Conservation (phyloP, 768 basidiomycete species). For the Lactarius indigo region DNA sequence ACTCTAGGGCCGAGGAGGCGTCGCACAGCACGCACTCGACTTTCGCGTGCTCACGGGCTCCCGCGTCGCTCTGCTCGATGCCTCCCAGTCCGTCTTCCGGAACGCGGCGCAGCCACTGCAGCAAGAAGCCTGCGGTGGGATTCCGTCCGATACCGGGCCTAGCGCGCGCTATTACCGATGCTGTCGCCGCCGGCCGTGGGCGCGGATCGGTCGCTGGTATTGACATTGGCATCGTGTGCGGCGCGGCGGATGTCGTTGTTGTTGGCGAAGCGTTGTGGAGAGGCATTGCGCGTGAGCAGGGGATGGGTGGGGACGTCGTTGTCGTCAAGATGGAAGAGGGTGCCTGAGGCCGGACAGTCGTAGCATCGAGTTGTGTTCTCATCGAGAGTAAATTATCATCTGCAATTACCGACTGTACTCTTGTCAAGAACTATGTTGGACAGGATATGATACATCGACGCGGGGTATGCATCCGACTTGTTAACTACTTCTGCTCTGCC, state of each 20-base stretch:
- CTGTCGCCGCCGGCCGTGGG: slow-evolving; percentile 20
- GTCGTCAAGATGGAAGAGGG: slow-evolving; percentile 24
- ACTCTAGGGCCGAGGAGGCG: neutral
- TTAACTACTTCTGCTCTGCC: slow-evolving; percentile 26
- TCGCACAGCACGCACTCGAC: slow-evolving; percentile 67
- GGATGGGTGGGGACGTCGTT: slow-evolving; percentile 2
- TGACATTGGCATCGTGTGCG: slow-evolving; percentile 26
- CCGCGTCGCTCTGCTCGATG: slow-evolving; percentile 72
- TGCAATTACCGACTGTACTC: slow-evolving; percentile 1
- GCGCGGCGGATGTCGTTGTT: slow-evolving; percentile 20
- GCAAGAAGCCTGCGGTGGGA: slow-evolving; percentile 11
- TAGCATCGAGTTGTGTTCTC: neutral
- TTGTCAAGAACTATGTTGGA: neutral
- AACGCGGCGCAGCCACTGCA: slow-evolving; percentile 1
- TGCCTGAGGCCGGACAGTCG: neutral
- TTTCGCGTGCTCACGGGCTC: slow-evolving; percentile 68
- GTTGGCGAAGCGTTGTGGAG: slow-evolving; percentile 25
- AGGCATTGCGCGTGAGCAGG: slow-evolving; percentile 7
- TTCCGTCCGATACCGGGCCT: slow-evolving; percentile 26
- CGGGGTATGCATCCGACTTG: neutral
- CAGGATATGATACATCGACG: neutral
- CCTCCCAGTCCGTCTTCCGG: slow-evolving; percentile 55
- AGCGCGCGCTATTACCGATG: slow-evolving; percentile 8
- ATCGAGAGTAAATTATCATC: neutral
- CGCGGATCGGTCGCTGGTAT: slow-evolving; percentile 22